Conservation (phyloP, 1,284 basidiomycete species). For the Ustilago loliicola region DNA sequence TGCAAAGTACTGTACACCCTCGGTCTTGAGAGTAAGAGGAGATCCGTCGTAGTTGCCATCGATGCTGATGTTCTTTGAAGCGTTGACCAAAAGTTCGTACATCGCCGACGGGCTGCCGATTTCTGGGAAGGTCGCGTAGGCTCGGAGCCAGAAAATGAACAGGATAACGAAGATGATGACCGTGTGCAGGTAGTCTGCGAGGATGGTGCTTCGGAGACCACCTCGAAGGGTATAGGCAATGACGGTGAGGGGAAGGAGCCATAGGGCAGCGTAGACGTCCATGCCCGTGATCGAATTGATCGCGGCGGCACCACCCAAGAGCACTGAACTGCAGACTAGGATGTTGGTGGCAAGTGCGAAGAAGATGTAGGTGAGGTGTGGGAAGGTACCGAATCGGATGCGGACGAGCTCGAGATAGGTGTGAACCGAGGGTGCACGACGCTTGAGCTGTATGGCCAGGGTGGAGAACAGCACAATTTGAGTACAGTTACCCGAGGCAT, state of each 20-base stretch:
- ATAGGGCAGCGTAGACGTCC: slow-evolving; percentile 57
- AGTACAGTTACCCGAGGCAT: slow-evolving; percentile 60
- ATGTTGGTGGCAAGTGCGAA: slow-evolving; percentile 66
- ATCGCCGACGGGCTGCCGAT: slow-evolving; percentile 57
- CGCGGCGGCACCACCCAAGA: slow-evolving; percentile 58
- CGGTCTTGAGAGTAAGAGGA: slow-evolving; percentile 55
- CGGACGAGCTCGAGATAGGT: slow-evolving; percentile 63
- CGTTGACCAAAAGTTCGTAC: slow-evolving; percentile 52
- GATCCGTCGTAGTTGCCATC: slow-evolving; percentile 55
- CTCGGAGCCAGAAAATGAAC: slow-evolving; percentile 55
- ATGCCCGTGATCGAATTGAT: slow-evolving; percentile 63
- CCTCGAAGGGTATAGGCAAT: slow-evolving; percentile 61
- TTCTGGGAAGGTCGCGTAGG: slow-evolving; percentile 56
- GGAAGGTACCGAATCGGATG: slow-evolving; percentile 53
- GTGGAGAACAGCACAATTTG: slow-evolving; percentile 63
- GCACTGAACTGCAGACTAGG: slow-evolving; percentile 57
- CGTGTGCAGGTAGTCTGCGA: slow-evolving; percentile 65
- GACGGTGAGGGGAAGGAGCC: slow-evolving; percentile 57
- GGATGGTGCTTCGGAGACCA: slow-evolving; percentile 55
- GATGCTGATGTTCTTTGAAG: slow-evolving; percentile 28
- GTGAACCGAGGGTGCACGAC: slow-evolving; percentile 57
- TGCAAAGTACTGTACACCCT: slow-evolving; percentile 60
- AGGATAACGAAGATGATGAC: slow-evolving; percentile 65
- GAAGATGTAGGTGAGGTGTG: slow-evolving; percentile 62
- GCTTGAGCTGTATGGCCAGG: slow-evolving; percentile 63